Evolutionary conservation across 345 rosid genomes (phyloP), one percentile per base, ranked within the genome.

Genomic region (Lumnitzera littorea): DNA sequence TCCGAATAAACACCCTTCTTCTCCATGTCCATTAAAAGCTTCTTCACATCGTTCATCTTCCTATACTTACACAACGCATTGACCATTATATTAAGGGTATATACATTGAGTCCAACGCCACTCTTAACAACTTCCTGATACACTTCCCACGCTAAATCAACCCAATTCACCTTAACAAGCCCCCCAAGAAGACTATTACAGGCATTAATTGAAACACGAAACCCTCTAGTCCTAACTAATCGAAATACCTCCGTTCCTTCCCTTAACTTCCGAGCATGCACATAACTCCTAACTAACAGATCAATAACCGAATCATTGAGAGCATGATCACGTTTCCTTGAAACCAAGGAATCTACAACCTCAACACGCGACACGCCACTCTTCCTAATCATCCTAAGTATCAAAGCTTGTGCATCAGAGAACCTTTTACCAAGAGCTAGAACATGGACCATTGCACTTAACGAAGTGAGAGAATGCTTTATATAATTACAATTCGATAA

Each of bases 21-120:
- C 74, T 86, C 76, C 81, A 84, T 72, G 50, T 80, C 72, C 0
- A 66, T 48, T 29, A 91, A 48, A 71, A 87, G 80, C 8, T 53
- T 15, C 62, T 68, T 78, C 1, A 79, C 79, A 49, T 68, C 63
- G 53, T 68, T 82, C 56, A 84, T 66, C 61, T 82, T 80, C 56
- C 67, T 53, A 74, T 82, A 94, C 77, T 91, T 91, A 66, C 91
- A 91, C 74, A 86, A 70, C 2, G 96, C 95, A 77, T 88, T 86
- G 64, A 86, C 91, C 98, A 87, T 83, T 62, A 90, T 90, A 60
- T 90, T 87, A n/a, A 84, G 68, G 2, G 87, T 74, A 62, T 74
- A 79, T 24, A 66, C 73, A 70, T 82, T 77, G 69, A 76, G 46
- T 51, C 57, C 70, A 65, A 66, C 69, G 27, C 78, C 76, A 41